Base-by-base conservation (phyloP, 805 yeast genomes). In the Metschnikowia drakensbergensis region DNA sequence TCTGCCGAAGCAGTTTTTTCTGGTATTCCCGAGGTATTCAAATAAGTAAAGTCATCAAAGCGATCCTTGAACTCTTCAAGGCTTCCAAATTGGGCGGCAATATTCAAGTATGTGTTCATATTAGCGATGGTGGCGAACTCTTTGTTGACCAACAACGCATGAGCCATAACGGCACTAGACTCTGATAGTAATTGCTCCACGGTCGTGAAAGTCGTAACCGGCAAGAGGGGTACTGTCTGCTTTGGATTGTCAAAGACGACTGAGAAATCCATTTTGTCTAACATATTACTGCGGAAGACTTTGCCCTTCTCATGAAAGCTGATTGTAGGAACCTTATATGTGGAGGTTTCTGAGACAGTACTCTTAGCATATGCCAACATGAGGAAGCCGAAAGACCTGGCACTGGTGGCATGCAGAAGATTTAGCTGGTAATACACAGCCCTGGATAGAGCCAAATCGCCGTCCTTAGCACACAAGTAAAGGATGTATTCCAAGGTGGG, bases 381-480 rank as follows among this genome's bases (percentile, higher is more conserved):
- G 46, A 82, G 62, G 45, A 73, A 76, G 5, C 74, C 68, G 47
- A 79, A 74, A 5, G 78, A 58, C 48, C 68, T 61, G 6, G 69
- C 64, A n/a, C 73, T 63, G 5, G 66, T 58, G 0, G 75, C 55
- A 17, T 57, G 52, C 37, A 72, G 59, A 45, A 69, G 68, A 50
- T 68, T 64, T 49, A 78, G 69, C 52, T 74, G 75, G 48, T 69
- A 66, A 64, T 78, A 86, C 32, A 86, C 62, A 0, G 92, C 88
- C 56, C 98, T 74, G 0, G 88, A 74, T 38, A 88, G 69, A 5
- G 81, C 71, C 17, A 86, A 65, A 62, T 91, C 97, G 0, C 96
- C 94, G 58, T 90, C 90, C 50, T 74, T 74, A 0, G 89, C 84
- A n/a, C 94, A 81, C 41, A 92, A 66, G 52, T 83, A 77, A 68